Evolutionary conservation across 2,329 filamentous ascomycete species (phyloP), one percentile per base, ranked within the genome.

Genomic region (Penicillium sp.): DNA sequence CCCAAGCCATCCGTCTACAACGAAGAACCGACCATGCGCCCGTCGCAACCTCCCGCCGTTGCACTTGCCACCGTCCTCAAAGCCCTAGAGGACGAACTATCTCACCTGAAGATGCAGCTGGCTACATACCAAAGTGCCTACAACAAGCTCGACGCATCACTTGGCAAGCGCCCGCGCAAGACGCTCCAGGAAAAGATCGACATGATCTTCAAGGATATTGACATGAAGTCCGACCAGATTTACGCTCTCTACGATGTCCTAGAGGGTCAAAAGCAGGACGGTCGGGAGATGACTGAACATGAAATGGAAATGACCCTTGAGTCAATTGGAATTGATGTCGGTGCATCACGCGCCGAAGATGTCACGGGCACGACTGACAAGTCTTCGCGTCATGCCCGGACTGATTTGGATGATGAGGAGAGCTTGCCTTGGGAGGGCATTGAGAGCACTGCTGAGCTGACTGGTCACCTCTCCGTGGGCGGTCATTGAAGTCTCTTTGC

Each of bases 1-100:
- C 67, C 70, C 22, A 61, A 67, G 46, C 61, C 66, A 12, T 65
- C 67, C 3, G 42, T 59, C 5, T 75, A 80, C 53, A 76, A 80
- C 41, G 74, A 77, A n/a, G 79, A 82, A 43, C 78, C 78, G 0
- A 85, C 82, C 0, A 64, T 84, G 39, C 80, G 82, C 0, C 82
- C 75, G 5, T 78, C 84, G 1, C 84, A 88, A 62, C 74, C 82
- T 1, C 89, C 89, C 0, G 82, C 80, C 4, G 72, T 84, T 36
- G 89, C 89, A 9, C 80, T 95, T 19, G 86, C 87, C 7, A 81
- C 84, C n/a, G 87, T 95, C 18, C 84, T 95, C 66, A 93, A 95
- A 70, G 80, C 83, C 7, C 75, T 95, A 3, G 78, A 88, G 58
- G 89, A 95, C 64, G 90, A 95, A 67, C 79, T 91, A 37, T 78